Conservation (phyloP, 805 yeast species). For the Suhomyces vadensis region DNA sequence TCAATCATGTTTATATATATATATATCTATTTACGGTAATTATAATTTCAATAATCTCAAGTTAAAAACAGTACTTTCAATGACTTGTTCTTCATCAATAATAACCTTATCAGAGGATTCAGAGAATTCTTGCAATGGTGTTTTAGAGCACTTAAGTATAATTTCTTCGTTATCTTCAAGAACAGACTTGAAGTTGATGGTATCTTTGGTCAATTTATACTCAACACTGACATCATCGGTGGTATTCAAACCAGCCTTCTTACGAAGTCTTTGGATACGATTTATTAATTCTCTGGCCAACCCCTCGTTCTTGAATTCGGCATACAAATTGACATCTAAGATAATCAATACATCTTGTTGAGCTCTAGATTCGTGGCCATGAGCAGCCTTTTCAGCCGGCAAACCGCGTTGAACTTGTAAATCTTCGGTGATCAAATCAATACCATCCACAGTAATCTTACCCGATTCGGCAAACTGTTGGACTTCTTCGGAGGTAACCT, state of each 20-base stretch:
- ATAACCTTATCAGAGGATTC: slow-evolving; percentile 45
- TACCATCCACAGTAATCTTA: slow-evolving; percentile 82
- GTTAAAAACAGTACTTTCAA: slow-evolving; percentile 73
- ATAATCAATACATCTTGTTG: slow-evolving; percentile 88
- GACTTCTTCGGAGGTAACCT: slow-evolving; percentile 77
- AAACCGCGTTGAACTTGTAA: slow-evolving; percentile 87
- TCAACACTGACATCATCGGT: slow-evolving; percentile 94
- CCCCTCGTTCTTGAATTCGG: slow-evolving; percentile 90
- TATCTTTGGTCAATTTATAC: slow-evolving; percentile 65
- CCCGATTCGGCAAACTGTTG: slow-evolving; percentile 72
- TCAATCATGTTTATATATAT: neutral
- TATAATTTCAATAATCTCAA: slow-evolving; percentile 74
- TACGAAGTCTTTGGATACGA: slow-evolving; percentile 96
- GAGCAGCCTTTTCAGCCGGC: slow-evolving; percentile 61
- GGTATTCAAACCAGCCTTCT: slow-evolving; percentile 91
- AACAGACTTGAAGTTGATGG: slow-evolving; percentile 62
- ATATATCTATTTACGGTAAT: slow-evolving; percentile 4
- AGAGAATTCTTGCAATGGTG: slow-evolving; percentile 52
- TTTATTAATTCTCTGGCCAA: slow-evolving; percentile 93
- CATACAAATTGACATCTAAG: slow-evolving; percentile 82
- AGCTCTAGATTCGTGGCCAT: slow-evolving; percentile 84
- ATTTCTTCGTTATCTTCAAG: slow-evolving; percentile 65
- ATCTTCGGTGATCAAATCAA: slow-evolving; percentile 83
- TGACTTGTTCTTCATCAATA: slow-evolving; percentile 82
- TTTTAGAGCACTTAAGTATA: slow-evolving; percentile 74